Evolutionary conservation across 2,329 filamentous ascomycete species (phyloP), one percentile per base, ranked within the genome.

Genomic region (Fusarium sp.): DNA sequence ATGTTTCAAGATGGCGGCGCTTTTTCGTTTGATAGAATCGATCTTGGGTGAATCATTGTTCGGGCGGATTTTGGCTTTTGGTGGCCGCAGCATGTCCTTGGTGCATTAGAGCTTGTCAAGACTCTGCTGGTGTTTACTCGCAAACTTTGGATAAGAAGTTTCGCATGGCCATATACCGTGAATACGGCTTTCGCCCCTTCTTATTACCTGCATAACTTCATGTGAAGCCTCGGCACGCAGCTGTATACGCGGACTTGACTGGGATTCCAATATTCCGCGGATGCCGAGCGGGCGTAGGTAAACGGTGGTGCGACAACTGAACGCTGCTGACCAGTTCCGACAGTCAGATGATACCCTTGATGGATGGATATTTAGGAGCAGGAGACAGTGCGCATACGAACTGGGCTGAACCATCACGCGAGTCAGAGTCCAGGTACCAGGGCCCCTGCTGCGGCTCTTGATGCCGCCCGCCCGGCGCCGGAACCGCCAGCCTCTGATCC

Each of bases 1-100:
- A 69, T 68, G 29, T 52, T 68, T 42, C 61, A 60, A 47, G 66
- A 68, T n/a, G 54, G 50, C 31, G 45, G 54, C 13, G 25, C 29
- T 9, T 65, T 65, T 60, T 31, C 61, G 14, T 65, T 68, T 31
- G 56, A 58, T 20, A 50, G 42, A n/a, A 54, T 65, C 31, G 52
- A 68, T 14, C 40, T 58, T 14, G 59, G 60, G 40, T 68, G 33
- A 58, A 14, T 25, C 31, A 27, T 36, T 36, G 1, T 8, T 25
- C 33, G 20, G 22, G 33, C 16, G 33, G n/a, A 36, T 27, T 38
- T 35, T 25, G 13, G 20, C n/a, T 25, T 36, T 22, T 56, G 31
- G 9, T 13, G 16, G 18, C 18, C 10, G 27, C 18, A 18, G 18
- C 25, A 52, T 52, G 18, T 20, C 18, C 10, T 52, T 52, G 10